A percentile compares a stretch with the other conserved stretches of the same genome.
Evolutionary conservation across 192 early-diverging fungal species (phyloP).

Genomic region (Backusella tuberculispora): DNA sequence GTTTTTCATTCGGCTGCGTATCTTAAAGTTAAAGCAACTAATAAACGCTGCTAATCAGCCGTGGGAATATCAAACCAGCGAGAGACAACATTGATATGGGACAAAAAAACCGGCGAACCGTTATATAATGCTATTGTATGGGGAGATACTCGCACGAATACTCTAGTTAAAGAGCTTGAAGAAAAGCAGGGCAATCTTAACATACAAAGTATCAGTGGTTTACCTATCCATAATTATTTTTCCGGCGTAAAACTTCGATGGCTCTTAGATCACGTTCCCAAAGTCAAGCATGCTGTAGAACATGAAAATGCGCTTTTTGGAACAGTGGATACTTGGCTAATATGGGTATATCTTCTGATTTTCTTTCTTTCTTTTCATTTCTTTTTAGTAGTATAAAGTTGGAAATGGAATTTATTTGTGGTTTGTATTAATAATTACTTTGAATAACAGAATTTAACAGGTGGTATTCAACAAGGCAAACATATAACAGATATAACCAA

Average conservation of each 20-base stretch:
- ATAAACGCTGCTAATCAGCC: slow-evolving; percentile 31
- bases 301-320: slow-evolving; percentile 50
- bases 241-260: slow-evolving; percentile 89
- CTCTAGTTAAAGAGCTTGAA: slow-evolving; percentile 66
- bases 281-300: slow-evolving; percentile 22
- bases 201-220: slow-evolving; percentile 63
- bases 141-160: slow-evolving; percentile 85
- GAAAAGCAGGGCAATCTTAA: slow-evolving; percentile 34
- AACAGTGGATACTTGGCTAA: slow-evolving; percentile 92
- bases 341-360: slow-evolving; percentile 51
- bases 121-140: slow-evolving; percentile 91
- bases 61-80: slow-evolving; percentile 96
- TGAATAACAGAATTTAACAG: slow-evolving; percentile 75
- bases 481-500: slow-evolving; percentile 95
- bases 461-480: slow-evolving; percentile 65
- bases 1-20: too few relatives aligned
- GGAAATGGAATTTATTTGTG: not conserved
- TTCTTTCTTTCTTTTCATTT: not conserved
- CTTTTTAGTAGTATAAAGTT: not conserved
- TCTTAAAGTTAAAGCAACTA: too few relatives aligned
- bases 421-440: not conserved
- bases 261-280: slow-evolving; percentile 79
- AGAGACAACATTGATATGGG: slow-evolving; percentile 90
- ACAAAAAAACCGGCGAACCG: slow-evolving; percentile 76
- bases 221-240: slow-evolving; percentile 92